These are phyloP conservation scores for Tuber indicum DNA, from an alignment of 495 filamentous ascomycete genomes.

Conservation along the genomic window DNA sequence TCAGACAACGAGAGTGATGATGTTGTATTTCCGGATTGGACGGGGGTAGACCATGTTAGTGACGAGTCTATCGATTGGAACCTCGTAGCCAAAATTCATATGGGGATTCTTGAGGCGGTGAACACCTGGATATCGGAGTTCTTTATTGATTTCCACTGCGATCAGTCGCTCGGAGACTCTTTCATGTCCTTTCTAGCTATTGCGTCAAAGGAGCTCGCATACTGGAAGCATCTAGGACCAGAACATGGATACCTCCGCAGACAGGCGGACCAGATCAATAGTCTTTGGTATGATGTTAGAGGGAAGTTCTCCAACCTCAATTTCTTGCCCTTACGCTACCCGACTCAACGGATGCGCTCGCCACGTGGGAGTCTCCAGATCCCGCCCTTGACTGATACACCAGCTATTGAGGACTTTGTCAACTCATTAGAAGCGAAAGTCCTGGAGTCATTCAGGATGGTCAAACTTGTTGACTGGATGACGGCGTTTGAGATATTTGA, in stretches of 20 bases:
- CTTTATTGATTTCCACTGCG: constrained; percentile 42
- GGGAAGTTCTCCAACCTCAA: constrained; percentile 37
- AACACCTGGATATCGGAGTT: constrained; percentile 42
- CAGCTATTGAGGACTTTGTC: constrained; percentile 39
- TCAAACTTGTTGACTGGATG: constrained; percentile 43
- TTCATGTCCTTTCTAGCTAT: constrained; percentile 41
- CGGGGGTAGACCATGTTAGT: constrained; percentile 39
- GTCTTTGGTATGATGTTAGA: constrained; percentile 39
- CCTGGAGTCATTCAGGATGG: constrained; percentile 33
- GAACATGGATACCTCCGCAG: constrained; percentile 33
- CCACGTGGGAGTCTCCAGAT: constrained; percentile 26
- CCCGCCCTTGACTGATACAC: constrained; percentile 23
- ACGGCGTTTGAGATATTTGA: constrained; percentile 43
- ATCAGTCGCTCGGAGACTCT: constrained; percentile 38
- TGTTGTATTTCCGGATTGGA: constrained; percentile 44
- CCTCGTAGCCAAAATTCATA: constrained; percentile 42
- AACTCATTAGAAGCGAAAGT: constrained; percentile 35
- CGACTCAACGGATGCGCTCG: constrained; percentile 7
- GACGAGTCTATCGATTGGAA: constrained; percentile 41
- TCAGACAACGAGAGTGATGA: constrained; percentile 42
- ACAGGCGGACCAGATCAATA: constrained; percentile 39
- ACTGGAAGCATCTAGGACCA: constrained; percentile 31
- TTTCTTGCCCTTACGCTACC: constrained; percentile 38
- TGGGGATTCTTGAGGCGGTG: constrained; percentile 42
- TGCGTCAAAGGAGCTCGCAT: constrained; percentile 34